phyloP scores from a whole-genome alignment of 768 basidiomycete genomes.

The Trametes cubensis region DNA sequence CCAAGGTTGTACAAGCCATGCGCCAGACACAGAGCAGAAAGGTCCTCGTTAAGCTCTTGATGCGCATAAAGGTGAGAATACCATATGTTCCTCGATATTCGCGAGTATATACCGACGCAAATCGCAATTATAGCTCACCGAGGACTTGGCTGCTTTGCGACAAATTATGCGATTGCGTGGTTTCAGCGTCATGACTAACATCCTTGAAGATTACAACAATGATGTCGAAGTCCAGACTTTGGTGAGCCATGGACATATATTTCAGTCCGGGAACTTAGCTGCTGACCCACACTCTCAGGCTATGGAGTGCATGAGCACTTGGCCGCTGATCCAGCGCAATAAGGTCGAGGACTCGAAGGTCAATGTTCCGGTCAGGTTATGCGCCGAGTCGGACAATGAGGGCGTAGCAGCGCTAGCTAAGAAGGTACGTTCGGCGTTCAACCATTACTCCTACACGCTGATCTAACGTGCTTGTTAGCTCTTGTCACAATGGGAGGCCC shows the following conservation, averaged over 20 bases:
- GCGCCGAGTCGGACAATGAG: conserved; percentile 58
- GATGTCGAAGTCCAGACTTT: conserved; percentile 73
- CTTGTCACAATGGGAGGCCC: conserved; percentile 75
- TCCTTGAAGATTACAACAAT: conserved; percentile 73
- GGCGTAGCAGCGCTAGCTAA: conserved; percentile 59
- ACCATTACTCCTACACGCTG: background rate
- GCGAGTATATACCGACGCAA: background rate
- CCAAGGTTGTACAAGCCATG: conserved; percentile 89
- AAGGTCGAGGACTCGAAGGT: conserved; percentile 84
- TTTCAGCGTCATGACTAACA: conserved; percentile 87
- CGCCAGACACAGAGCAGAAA: conserved; percentile 84
- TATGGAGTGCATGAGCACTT: conserved; percentile 67
- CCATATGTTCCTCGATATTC: background rate
- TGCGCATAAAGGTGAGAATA: conserved; percentile 70
- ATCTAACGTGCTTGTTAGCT: conserved; percentile 47
- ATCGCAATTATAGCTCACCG: conserved; percentile 65
- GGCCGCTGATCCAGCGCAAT: conserved; percentile 86
- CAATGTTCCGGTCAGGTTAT: conserved; percentile 59
- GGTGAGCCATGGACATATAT: conserved; percentile 50
- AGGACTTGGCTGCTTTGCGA: conserved; percentile 74
- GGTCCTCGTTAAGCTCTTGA: conserved; percentile 80
- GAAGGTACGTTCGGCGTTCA: conserved; percentile 48
- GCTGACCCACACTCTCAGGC: conserved; percentile 42
- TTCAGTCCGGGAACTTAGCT: background rate
- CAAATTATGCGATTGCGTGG: conserved; percentile 92